phyloP scores from a whole-genome alignment of 176 grass and related monocot species.

The Poa annua region DNA sequence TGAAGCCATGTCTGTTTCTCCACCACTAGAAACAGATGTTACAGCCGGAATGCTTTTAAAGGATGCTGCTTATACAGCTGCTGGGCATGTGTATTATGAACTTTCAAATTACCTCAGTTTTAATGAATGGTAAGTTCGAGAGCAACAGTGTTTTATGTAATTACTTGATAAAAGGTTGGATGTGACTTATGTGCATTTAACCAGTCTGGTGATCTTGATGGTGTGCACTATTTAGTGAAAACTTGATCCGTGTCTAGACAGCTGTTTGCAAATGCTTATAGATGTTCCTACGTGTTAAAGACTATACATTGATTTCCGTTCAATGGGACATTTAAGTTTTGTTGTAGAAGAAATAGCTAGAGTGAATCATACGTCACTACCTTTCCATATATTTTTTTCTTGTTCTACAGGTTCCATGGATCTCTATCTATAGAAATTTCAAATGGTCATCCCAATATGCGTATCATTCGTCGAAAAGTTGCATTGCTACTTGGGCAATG shows the following conservation, averaged over 20 bases:
- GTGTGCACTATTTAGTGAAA: slow-evolving; percentile 30
- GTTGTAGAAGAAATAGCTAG: slow-evolving; percentile 19
- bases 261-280: slow-evolving; percentile 24
- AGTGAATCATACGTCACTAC: neutral
- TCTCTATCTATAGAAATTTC: slow-evolving; percentile 88
- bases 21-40: slow-evolving; percentile 83
- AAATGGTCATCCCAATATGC: slow-evolving; percentile 93
- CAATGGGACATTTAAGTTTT: slow-evolving; percentile 12
- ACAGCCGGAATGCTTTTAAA: slow-evolving; percentile 96
- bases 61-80: slow-evolving; percentile 95
- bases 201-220: slow-evolving; percentile 16
- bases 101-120: slow-evolving; percentile 95
- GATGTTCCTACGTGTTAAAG: slow-evolving; percentile 26
- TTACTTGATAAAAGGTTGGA: slow-evolving; percentile 23
- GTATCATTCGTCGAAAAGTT: slow-evolving; percentile 91
- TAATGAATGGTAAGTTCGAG: slow-evolving; percentile 83
- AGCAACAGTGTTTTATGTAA: slow-evolving; percentile 23
- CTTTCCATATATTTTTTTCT: slow-evolving; percentile 21
- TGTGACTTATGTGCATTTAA: neutral
- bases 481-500: slow-evolving; percentile 92
- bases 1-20: slow-evolving; percentile 83
- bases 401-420: slow-evolving; percentile 78
- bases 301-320: slow-evolving; percentile 10
- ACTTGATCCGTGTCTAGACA: slow-evolving; percentile 13
- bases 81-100: slow-evolving; percentile 97